Base-by-base conservation (phyloP, 371 early-diverging fungal species). In the Batkoa obscura region DNA sequence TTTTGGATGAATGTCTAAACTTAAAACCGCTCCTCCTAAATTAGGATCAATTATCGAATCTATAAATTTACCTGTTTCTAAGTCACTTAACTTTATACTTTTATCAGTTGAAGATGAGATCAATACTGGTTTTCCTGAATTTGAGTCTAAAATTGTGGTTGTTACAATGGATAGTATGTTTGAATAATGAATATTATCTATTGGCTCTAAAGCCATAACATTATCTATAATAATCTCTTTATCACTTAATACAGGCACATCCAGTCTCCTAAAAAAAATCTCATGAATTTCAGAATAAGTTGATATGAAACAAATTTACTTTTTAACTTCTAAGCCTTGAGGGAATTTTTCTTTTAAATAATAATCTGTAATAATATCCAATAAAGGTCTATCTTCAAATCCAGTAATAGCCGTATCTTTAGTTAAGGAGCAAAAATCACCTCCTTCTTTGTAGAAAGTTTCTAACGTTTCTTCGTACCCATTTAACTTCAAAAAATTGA, bases 1-100 rank as follows among this genome's bases (percentile, higher is more conserved):
- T 3, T 42, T 41, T 4, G 84, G 88, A 62, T 84, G 81, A 46
- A 79, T 72, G 41, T 78, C 78, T 31, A 81, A 68, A 41, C 75
- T 73, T 10, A 88, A 71, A 0, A 76, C 70, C 23, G 79, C 74
- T 3, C 78, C 81, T 30, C 70, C 64, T 47, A 78, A 81, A 43
- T 76, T 33, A 6, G 76, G 4, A 66, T 66, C 10, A 72, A 67
- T 13, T 64, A 68, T 15, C 60, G 51, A 10, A 10, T 8, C 62
- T 30, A 68, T 60, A 9, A 66, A 50, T 34, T 67, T 60, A 1
- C 66, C 67, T 1, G 58, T 58, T n/a, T 67, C 60, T 41, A 68
- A 53, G 4, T 69, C 64, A 9, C 70, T 71, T 8, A 84, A 58
- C 47, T 76, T 74, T 13, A 84, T 74, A 0, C 76, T 70, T 51